Percentiles rank a stretch among this genome's conserved stretches.
These are phyloP conservation scores for Tulasnella calospora DNA, from an alignment of 768 basidiomycete species.

Conservation along the genomic window DNA sequence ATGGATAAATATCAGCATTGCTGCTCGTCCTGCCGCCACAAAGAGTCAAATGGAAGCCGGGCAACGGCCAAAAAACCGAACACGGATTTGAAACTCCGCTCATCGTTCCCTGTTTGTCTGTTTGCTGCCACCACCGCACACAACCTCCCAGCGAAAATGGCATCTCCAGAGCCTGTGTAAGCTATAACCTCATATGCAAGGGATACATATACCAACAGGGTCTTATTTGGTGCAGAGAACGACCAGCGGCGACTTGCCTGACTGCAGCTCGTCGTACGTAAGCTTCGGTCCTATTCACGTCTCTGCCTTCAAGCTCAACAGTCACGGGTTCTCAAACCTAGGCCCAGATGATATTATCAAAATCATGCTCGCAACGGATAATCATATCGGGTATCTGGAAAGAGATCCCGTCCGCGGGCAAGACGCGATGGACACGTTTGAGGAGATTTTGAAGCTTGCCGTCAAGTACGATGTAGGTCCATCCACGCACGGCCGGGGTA, in stretches of 20 bases:
- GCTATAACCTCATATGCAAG: not conserved
- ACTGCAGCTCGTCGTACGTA: slow-evolving; percentile 15
- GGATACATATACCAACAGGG: not conserved
- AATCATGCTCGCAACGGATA: slow-evolving; percentile 91
- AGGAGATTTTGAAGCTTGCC: slow-evolving; percentile 87
- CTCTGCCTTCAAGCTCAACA: not conserved
- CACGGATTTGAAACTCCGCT: not conserved
- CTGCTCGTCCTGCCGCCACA: not conserved
- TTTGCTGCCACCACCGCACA: not conserved
- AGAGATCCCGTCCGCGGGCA: slow-evolving; percentile 90
- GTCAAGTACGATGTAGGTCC: slow-evolving; percentile 73
- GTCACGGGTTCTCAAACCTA: not conserved
- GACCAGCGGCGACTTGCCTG: not conserved
- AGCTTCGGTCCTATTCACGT: not conserved
- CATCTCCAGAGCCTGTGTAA: not conserved
- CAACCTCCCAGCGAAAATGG: not conserved
- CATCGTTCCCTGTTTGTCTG: not conserved
- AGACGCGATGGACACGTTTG: slow-evolving; percentile 93
- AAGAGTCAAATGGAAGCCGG: not conserved
- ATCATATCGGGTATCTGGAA: slow-evolving; percentile 92
- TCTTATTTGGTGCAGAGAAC: not conserved
- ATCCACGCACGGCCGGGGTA: slow-evolving; percentile 20
- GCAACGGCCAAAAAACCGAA: not conserved
- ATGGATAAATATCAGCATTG: too few relatives aligned
- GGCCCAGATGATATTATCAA: slow-evolving; percentile 51